A percentile compares a stretch with the other conserved stretches of the same genome.
Evolutionary conservation across 106 monocot species (phyloP).

Genomic region (Cymbidium sinense): DNA sequence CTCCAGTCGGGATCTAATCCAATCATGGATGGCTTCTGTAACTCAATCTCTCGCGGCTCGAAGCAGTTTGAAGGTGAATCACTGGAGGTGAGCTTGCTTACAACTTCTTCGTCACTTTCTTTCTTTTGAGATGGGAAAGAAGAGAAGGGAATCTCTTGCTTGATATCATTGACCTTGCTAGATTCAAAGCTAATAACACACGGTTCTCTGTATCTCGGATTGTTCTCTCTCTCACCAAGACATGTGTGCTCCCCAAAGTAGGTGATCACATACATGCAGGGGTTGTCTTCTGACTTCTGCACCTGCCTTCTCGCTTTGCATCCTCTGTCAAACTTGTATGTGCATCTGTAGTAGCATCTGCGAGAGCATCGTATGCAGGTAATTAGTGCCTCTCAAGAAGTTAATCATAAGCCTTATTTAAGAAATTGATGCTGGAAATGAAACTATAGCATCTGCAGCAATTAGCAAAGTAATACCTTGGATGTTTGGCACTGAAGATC

Average conservation of each 20-base stretch:
- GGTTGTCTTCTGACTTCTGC: constrained; percentile 29
- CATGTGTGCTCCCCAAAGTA: constrained; percentile 44
- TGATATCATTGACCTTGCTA: neutral
- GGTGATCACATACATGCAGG: constrained; percentile 21
- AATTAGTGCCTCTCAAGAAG: neutral
- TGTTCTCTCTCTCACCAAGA: neutral
- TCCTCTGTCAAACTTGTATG: constrained; percentile 22
- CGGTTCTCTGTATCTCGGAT: neutral
- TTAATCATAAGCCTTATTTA: neutral
- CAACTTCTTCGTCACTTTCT: constrained; percentile 6
- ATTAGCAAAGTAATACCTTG: constrained; percentile 27
- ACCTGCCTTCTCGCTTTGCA: constrained; percentile 32
- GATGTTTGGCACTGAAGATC: constrained; percentile 28
- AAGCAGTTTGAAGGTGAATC: neutral
- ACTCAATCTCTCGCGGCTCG: neutral
- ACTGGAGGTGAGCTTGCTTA: neutral
- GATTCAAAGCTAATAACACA: constrained; percentile 6
- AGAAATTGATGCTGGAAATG: neutral
- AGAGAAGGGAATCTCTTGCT: neutral
- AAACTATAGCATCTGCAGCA: too few relatives aligned
- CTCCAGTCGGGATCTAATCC: neutral
- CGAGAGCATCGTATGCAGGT: neutral
- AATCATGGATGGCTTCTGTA: neutral
- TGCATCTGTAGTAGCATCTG: constrained; percentile 56
- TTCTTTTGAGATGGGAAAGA: neutral